These are phyloP conservation scores for Phaseolus lunatus DNA, from an alignment of 306 rosid genomes.

Conservation along the genomic window DNA sequence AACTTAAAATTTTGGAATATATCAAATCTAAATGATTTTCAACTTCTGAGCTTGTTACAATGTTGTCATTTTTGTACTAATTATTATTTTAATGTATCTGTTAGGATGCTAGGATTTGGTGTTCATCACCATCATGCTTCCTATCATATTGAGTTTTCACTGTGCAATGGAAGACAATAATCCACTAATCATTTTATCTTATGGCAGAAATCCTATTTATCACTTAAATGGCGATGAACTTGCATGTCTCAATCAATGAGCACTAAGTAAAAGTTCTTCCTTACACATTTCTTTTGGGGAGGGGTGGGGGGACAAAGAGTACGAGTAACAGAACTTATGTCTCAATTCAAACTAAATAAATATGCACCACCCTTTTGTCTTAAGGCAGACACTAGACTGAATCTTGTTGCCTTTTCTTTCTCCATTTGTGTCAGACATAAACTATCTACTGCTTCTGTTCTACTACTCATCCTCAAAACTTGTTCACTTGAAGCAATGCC, in stretches of 20 bases:
- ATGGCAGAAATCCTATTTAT: neutral
- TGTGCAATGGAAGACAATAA: neutral
- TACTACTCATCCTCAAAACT: neutral
- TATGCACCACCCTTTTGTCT: slow-evolving; percentile 17
- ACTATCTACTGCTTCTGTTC: slow-evolving; percentile 27
- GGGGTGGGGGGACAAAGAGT: neutral
- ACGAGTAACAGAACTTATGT: slow-evolving; percentile 24
- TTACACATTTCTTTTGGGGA: neutral
- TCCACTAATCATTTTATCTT: slow-evolving; percentile 2
- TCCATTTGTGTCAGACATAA: neutral
- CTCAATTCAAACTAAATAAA: slow-evolving; percentile 33
- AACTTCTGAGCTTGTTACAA: neutral
- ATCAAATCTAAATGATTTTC: neutral
- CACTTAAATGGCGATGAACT: neutral
- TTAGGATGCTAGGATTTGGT: neutral
- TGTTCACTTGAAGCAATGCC: slow-evolving; percentile 48
- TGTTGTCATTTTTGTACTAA: neutral
- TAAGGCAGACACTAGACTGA: neutral
- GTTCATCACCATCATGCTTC: slow-evolving; percentile 4
- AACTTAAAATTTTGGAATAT: neutral
- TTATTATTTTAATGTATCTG: neutral
- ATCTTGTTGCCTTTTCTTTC: neutral
- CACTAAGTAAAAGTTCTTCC: slow-evolving; percentile 24
- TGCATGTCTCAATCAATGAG: neutral
- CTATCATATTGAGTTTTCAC: neutral